These are phyloP conservation scores for Beauveria scarabaeidicola DNA, from an alignment of 2,329 filamentous ascomycete genomes.

Conservation along the genomic window DNA sequence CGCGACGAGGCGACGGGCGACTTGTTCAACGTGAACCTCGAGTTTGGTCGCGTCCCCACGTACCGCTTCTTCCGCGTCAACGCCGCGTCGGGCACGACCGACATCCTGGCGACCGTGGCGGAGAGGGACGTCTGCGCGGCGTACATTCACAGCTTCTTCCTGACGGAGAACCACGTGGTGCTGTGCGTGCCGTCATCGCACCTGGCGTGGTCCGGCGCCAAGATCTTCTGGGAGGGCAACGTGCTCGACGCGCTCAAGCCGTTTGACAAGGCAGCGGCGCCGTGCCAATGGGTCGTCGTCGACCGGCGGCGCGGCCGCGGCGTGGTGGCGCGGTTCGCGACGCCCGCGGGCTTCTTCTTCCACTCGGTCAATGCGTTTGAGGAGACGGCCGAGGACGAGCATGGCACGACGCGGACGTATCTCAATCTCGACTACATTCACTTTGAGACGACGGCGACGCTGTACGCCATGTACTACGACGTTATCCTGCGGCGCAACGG, in stretches of 20 bases:
- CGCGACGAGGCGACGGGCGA: slow-evolving; percentile 61
- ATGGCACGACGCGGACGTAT: slow-evolving; percentile 52
- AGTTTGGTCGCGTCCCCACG: slow-evolving; percentile 39
- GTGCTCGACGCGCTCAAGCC: slow-evolving; percentile 53
- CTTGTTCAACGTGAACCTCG: slow-evolving; percentile 65
- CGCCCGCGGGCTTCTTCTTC: slow-evolving; percentile 60
- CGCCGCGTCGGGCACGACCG: slow-evolving; percentile 51
- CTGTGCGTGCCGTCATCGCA: slow-evolving; percentile 60
- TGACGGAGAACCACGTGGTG: slow-evolving; percentile 57
- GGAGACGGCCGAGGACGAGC: slow-evolving; percentile 39
- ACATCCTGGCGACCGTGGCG: slow-evolving; percentile 55
- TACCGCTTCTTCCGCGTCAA: slow-evolving; percentile 59
- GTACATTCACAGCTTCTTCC: slow-evolving; percentile 66
- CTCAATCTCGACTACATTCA: slow-evolving; percentile 38
- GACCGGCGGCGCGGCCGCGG: slow-evolving; percentile 53
- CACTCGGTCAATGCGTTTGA: slow-evolving; percentile 67
- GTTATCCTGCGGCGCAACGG: slow-evolving; percentile 42
- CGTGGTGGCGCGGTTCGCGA: slow-evolving; percentile 54
- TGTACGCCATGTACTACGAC: slow-evolving; percentile 56
- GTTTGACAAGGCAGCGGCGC: slow-evolving; percentile 43
- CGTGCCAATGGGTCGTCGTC: slow-evolving; percentile 59
- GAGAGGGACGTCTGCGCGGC: slow-evolving; percentile 33
- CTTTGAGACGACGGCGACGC: slow-evolving; percentile 24
- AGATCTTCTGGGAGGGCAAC: slow-evolving; percentile 52
- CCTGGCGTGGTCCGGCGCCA: slow-evolving; percentile 42